Percentiles rank a stretch among this genome's conserved stretches.
Conservation (phyloP, 2,329 filamentous ascomycete genomes). For the Cadophora gregata region DNA sequence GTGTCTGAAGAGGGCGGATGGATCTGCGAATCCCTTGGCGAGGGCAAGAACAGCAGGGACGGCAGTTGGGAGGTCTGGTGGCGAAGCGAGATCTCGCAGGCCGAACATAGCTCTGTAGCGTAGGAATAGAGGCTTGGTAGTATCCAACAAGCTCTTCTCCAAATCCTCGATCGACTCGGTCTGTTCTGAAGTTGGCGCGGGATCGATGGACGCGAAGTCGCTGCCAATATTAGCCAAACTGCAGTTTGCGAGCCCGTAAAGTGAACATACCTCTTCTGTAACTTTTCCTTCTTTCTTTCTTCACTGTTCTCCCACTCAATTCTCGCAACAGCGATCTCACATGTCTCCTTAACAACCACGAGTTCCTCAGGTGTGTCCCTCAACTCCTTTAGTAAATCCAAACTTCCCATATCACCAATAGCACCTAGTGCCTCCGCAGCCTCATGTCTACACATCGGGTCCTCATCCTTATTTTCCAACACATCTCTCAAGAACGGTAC, state of each 20-base stretch:
- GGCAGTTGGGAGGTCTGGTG: slow-evolving; percentile 87
- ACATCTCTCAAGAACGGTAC: slow-evolving; percentile 75
- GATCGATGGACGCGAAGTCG: slow-evolving; percentile 95
- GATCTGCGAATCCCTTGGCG: slow-evolving; percentile 82
- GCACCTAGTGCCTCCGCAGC: slow-evolving; percentile 94
- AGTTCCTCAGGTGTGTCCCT: slow-evolving; percentile 78
- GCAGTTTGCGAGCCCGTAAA: slow-evolving; percentile 2
- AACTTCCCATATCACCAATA: slow-evolving; percentile 74
- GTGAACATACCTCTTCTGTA: slow-evolving; percentile 75
- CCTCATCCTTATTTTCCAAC: slow-evolving; percentile 79
- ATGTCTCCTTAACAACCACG: slow-evolving; percentile 89
- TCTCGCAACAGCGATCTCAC: slow-evolving; percentile 92
- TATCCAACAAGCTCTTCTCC: slow-evolving; percentile 79
- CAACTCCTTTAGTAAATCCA: slow-evolving; percentile 75
- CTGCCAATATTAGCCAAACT: slow-evolving; percentile 53
- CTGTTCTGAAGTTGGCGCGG: slow-evolving; percentile 78
- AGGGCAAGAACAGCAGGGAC: slow-evolving; percentile 86
- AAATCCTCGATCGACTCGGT: slow-evolving; percentile 76
- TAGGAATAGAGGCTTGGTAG: slow-evolving; percentile 79
- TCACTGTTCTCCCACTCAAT: slow-evolving; percentile 91
- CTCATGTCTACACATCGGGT: slow-evolving; percentile 95
- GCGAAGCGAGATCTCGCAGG: slow-evolving; percentile 91
- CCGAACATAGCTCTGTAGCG: slow-evolving; percentile 99
- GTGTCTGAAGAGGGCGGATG: slow-evolving; percentile 92
- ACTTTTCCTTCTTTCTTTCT: slow-evolving; percentile 72